A percentile compares a stretch with the other conserved stretches of the same genome.
Conservation (phyloP, 2,329 filamentous ascomycete species). For the Colletotrichum truncatum region DNA sequence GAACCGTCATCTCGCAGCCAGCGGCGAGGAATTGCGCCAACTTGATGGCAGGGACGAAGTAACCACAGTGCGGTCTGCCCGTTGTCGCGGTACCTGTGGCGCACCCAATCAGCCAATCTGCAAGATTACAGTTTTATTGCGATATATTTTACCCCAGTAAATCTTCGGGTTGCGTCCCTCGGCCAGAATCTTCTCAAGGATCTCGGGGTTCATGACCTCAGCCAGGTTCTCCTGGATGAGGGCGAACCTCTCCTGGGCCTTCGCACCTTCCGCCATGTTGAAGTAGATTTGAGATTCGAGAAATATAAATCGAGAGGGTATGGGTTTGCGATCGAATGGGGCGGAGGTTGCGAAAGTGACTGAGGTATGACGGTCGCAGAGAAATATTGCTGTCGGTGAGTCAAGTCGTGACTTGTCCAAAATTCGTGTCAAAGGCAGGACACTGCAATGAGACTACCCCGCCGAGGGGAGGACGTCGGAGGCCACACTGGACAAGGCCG, state of each 20-base stretch:
- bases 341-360: neutral
- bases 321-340: neutral
- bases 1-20: conserved; percentile 82
- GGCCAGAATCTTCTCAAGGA: conserved; percentile 77
- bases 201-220: conserved; percentile 85
- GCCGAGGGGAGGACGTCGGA: conserved; percentile 31
- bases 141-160: conserved; percentile 77
- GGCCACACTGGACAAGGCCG: conserved; percentile 17
- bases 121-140: neutral
- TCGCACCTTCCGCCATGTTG: conserved; percentile 43
- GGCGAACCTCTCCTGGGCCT: conserved; percentile 69
- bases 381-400: conserved; percentile 8
- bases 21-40: conserved; percentile 88
- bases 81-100: conserved; percentile 78
- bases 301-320: neutral
- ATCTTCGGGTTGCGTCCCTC: conserved; percentile 78
- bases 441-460: conserved; percentile 30
- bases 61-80: conserved; percentile 88
- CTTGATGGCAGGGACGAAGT: conserved; percentile 89
- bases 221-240: conserved; percentile 84
- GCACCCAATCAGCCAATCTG: conserved; percentile 12
- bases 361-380: neutral
- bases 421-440: conserved; percentile 4
- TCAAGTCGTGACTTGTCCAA: conserved; percentile 22
- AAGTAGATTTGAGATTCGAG: neutral